Percentiles rank a stretch among this genome's conserved stretches.
These are phyloP conservation scores for Hypoxylon cercidicola DNA, from an alignment of 495 filamentous ascomycete species.

Conservation along the genomic window DNA sequence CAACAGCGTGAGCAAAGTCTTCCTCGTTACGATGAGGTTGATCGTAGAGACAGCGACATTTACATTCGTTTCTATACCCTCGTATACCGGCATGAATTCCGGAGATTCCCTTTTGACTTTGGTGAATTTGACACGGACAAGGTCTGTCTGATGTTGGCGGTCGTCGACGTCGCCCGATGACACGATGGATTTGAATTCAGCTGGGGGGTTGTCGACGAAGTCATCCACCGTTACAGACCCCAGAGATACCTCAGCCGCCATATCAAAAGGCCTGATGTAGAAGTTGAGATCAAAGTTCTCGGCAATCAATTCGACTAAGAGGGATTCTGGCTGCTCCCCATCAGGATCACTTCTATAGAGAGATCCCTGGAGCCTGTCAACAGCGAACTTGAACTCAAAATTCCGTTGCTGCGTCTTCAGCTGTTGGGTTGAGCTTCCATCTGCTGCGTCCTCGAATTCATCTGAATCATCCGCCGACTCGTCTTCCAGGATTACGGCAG, in stretches of 20 bases:
- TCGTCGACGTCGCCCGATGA: conserved; percentile 84
- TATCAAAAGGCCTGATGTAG: conserved; percentile 87
- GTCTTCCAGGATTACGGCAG: conserved; percentile 81
- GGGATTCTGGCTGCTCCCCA: conserved; percentile 76
- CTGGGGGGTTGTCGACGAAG: conserved; percentile 86
- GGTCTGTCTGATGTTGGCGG: conserved; percentile 73
- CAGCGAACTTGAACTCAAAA: conserved; percentile 96
- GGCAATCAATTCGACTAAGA: conserved; percentile 90
- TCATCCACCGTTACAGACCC: conserved; percentile 92
- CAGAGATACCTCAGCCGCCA: conserved; percentile 88
- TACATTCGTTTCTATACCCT: conserved; percentile 91
- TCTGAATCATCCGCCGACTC: conserved; percentile 73
- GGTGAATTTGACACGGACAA: conserved; percentile 87
- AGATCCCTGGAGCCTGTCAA: conserved; percentile 91
- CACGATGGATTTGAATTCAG: conserved; percentile 95
- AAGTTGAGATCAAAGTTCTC: conserved; percentile 89
- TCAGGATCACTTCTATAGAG: conserved; percentile 88
- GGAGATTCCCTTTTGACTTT: conserved; percentile 92
- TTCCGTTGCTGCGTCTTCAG: conserved; percentile 83
- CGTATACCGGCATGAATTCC: conserved; percentile 89
- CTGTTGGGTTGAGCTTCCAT: conserved; percentile 66
- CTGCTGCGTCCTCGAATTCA: conserved; percentile 69
- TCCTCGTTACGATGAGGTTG: conserved; percentile 92
- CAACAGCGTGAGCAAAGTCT: conserved; percentile 90
- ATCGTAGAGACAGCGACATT: conserved; percentile 94